A percentile compares a stretch with the other conserved stretches of the same genome.
These are phyloP conservation scores for Peronospora farinosa DNA, from an alignment of 352 stramenopile species.

Conservation along the genomic window DNA sequence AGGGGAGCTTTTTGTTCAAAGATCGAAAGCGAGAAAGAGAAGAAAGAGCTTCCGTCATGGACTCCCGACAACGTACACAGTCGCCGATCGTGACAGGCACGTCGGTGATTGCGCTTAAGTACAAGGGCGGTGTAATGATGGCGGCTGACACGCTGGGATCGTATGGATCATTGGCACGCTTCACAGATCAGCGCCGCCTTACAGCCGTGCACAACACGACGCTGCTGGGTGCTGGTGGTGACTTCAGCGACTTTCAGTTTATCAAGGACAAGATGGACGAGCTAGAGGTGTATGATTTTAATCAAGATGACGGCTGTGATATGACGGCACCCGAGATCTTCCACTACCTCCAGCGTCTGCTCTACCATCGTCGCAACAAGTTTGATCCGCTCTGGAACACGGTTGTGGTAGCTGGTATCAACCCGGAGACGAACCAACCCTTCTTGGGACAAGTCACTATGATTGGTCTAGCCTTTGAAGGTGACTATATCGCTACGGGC, in stretches of 20 bases:
- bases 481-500: conserved; percentile 95
- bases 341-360: conserved; percentile 95
- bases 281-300: conserved; percentile 92
- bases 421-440: conserved; percentile 84
- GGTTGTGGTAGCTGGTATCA: conserved; percentile 92
- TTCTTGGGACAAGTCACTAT: conserved; percentile 97
- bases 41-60: conserved; percentile 31
- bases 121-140: conserved; percentile 94
- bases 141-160: conserved; percentile 96
- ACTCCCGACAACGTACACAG: conserved; percentile 78
- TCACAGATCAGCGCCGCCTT: conserved; percentile 90
- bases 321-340: conserved; percentile 92
- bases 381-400: conserved; percentile 99
- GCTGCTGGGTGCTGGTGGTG: conserved; percentile 92
- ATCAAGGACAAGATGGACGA: conserved; percentile 93
- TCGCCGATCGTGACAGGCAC: conserved; percentile 96
- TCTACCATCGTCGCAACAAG: conserved; percentile 98
- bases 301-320: conserved; percentile 92
- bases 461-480: conserved; percentile 95
- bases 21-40: conserved; percentile 22
- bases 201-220: conserved; percentile 87
- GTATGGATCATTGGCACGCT: conserved; percentile 96
- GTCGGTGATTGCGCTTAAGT: conserved; percentile 95
- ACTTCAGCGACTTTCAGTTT: conserved; percentile 97
- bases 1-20: conserved; percentile 20